A percentile compares a stretch with the other conserved stretches of the same genome.
These are phyloP conservation scores for Hypericum perforatum DNA, from an alignment of 345 rosid species.

Conservation along the genomic window DNA sequence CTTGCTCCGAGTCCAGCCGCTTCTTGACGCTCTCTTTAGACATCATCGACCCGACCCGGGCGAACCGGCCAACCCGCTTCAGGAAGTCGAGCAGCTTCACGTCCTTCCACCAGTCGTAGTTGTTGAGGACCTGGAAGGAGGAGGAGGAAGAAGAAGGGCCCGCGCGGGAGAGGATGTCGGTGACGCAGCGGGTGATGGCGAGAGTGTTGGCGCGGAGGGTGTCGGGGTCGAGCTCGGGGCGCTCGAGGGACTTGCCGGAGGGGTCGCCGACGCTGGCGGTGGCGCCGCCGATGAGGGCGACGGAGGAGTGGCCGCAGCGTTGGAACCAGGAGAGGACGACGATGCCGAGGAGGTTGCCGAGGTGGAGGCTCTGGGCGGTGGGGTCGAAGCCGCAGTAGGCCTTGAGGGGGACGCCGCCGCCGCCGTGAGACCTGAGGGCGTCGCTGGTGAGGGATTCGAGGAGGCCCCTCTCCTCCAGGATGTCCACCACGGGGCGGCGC, in stretches of 20 bases:
- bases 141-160: slow-evolving; percentile 2
- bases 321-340: slow-evolving; percentile 94
- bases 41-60: slow-evolving; percentile 79
- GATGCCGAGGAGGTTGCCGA: slow-evolving; percentile 88
- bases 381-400: slow-evolving; percentile 98
- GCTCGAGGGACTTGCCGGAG: slow-evolving; percentile 81
- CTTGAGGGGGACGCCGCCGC: slow-evolving; percentile 32
- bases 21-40: slow-evolving; percentile 85
- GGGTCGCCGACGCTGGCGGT: slow-evolving; percentile 92
- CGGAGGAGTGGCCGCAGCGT: slow-evolving; percentile 73
- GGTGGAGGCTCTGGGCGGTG: slow-evolving; percentile 83
- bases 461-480: slow-evolving; percentile 72
- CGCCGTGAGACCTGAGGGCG: slow-evolving; percentile 51
- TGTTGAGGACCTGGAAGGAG: slow-evolving; percentile 47
- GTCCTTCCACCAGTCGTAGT: slow-evolving; percentile 98
- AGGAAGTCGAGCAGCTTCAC: slow-evolving; percentile 69
- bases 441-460: slow-evolving; percentile 78
- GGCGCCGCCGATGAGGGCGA: slow-evolving; percentile 90
- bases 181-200: slow-evolving; percentile 42
- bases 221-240: slow-evolving; percentile 64
- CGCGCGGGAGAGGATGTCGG: slow-evolving; percentile 27
- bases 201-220: slow-evolving; percentile 47
- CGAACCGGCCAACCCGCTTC: slow-evolving; percentile 66
- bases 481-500: slow-evolving; percentile 41
- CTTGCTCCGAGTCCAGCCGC: slow-evolving; percentile 89